Evolutionary conservation across 345 rosid genomes (phyloP), one percentile per base, ranked within the genome.

Genomic region (Gossypium anomalum): DNA sequence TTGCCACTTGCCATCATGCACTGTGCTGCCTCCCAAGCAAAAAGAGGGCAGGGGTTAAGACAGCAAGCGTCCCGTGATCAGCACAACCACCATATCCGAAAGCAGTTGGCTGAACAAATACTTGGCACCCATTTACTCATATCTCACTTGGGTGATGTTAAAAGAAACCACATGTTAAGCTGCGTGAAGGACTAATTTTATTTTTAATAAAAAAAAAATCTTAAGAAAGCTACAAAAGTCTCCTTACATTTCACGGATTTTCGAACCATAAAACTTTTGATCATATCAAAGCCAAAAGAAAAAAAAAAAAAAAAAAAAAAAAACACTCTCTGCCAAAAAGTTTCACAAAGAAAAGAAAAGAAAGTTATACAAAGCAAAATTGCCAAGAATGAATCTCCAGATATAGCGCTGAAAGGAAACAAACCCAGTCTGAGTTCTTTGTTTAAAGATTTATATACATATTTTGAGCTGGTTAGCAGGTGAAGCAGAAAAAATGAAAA

Each of bases 171-270:
- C 49, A 41, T 41, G 68, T 64, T 51, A 51, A 15, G 56, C 19
- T 51, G 53, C 53, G 16, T 14, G 53, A 56, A 20, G 14, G 20
- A 19, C 20, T 11, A 56, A 56, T 9, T 9, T 56, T 56, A 20
- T 10, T 23, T 56, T 56, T 56, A n/a, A 34, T 34, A 5, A 34
- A 34, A 34, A 29, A 44, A 55, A 63, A 55, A 78, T 76, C 74
- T 9, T 11, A 57, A 57, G 29, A 57, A 57, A 22, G 22, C 62
- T 20, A 57, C 29, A 57, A 57, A 83, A 61, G 77, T 76, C 71
- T 5, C 13, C 75, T 71, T 2, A 49, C 75, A 7, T 80, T 73
- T 80, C 87, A 84, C 83, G 86, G 90, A 82, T 70, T 83, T 73
- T 77, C 76, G 58, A 76, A 52, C 74, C 63, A 67, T 17, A 8